phyloP scores from a whole-genome alignment of 2,329 filamentous ascomycete genomes.

The Talaromyces sp. region DNA sequence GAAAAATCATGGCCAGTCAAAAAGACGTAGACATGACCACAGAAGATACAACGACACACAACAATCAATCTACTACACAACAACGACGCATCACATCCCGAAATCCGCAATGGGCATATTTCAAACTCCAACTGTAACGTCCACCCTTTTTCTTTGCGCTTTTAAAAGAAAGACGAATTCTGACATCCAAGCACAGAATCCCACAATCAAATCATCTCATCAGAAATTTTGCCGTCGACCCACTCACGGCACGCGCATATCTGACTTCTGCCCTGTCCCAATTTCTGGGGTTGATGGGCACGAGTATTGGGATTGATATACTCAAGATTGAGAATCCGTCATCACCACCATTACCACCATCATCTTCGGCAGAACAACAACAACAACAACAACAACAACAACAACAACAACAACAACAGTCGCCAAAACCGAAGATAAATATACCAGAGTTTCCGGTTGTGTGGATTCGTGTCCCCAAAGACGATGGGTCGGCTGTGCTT shows the following conservation, averaged over 20 bases:
- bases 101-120: constrained; percentile 41
- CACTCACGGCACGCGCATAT: constrained; percentile 44
- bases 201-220: constrained; percentile 22
- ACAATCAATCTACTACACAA: constrained; percentile 11
- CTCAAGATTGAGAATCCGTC: constrained; percentile 31
- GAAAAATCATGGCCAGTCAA: constrained; percentile 1
- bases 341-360: not conserved
- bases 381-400: no score
- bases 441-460: constrained; percentile 13
- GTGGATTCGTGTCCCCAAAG: constrained; percentile 44
- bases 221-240: constrained; percentile 29
- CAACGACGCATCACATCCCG: constrained; percentile 34
- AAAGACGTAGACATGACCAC: not conserved
- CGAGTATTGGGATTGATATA: constrained; percentile 45
- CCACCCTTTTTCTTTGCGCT: not conserved
- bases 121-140: constrained; percentile 39
- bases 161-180: no score
- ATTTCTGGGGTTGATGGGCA: constrained; percentile 44
- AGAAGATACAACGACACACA: not conserved
- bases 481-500: constrained; percentile 41
- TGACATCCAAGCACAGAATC: constrained; percentile 19
- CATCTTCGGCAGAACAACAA: not conserved
- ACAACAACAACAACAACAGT: not conserved
- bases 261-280: constrained; percentile 44
- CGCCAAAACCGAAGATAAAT: not conserved